Conservation (phyloP, 108 stramenopile genomes). For the Schizochytrium sp. region DNA sequence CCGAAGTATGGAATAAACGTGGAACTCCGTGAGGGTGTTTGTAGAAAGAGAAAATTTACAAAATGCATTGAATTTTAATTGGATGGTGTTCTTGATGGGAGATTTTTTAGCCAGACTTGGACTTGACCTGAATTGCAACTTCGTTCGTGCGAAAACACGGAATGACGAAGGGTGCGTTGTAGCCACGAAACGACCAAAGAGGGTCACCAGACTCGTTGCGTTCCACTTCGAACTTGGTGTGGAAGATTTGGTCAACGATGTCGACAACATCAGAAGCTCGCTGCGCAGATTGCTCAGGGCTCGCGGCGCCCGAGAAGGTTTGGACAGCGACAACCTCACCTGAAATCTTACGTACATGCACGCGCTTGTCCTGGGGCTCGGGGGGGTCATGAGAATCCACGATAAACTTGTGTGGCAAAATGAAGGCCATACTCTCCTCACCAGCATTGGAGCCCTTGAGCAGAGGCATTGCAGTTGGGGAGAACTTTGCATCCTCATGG, state of each 20-base stretch:
- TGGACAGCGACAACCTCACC: slow-evolving; percentile 34
- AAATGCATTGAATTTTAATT: too few relatives aligned
- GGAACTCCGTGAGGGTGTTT: too few relatives aligned
- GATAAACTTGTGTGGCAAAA: slow-evolving; percentile 35
- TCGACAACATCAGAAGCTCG: too few relatives aligned
- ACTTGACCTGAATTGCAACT: slow-evolving; percentile 16
- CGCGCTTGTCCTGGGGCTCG: background rate
- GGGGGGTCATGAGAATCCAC: background rate
- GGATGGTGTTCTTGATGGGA: too few relatives aligned
- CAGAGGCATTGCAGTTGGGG: background rate
- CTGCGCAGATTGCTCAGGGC: background rate
- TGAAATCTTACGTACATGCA: background rate
- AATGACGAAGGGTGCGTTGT: slow-evolving; percentile 26
- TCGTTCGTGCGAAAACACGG: slow-evolving; percentile 48
- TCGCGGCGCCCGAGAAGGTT: slow-evolving; percentile 39
- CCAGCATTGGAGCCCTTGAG: background rate
- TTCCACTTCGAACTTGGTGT: background rate
- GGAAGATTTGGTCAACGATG: background rate
- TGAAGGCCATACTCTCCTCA: slow-evolving; percentile 27
- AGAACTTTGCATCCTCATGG: background rate
- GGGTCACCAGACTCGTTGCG: background rate
- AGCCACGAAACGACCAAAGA: slow-evolving; percentile 7
- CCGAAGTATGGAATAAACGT: too few relatives aligned
- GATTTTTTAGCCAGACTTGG: background rate
- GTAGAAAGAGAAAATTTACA: too few relatives aligned